Percentiles rank a stretch among this genome's conserved stretches.
Evolutionary conservation across 208 protist genomes (phyloP).

Genomic region (Porcisia hertigi): DNA sequence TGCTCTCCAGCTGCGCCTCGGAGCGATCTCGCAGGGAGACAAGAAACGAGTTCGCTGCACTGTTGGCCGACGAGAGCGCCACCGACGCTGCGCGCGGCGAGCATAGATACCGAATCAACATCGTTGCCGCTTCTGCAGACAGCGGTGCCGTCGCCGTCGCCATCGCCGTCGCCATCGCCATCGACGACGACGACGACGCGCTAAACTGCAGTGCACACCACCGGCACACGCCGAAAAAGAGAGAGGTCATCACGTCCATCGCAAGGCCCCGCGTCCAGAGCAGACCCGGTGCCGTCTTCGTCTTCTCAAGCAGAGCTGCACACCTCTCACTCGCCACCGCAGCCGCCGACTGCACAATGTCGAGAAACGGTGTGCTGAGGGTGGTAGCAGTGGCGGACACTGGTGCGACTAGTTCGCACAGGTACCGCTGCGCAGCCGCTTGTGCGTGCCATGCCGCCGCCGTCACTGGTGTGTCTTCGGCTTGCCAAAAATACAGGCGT

Average conservation of each 20-base stretch:
- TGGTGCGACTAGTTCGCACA: conserved; percentile 26
- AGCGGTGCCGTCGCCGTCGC: background rate
- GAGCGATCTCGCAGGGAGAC: conserved; percentile 3
- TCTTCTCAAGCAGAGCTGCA: background rate
- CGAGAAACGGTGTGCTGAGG: conserved; percentile 29
- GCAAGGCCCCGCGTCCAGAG: background rate
- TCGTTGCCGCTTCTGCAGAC: conserved; percentile 4
- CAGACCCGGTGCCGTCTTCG: background rate
- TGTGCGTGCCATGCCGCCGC: conserved; percentile 45
- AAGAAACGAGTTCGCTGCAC: background rate
- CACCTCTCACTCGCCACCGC: conserved; percentile 28
- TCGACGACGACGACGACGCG: background rate
- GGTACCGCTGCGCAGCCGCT: conserved; percentile 21
- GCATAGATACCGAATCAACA: conserved; percentile 1
- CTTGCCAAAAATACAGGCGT: conserved; percentile 44
- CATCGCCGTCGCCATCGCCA: conserved; percentile 2
- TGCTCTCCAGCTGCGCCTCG: background rate
- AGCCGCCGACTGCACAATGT: conserved; percentile 48
- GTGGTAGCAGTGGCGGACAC: background rate
- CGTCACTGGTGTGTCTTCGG: conserved; percentile 32
- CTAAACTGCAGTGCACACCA: conserved; percentile 36
- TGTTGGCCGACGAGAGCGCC: background rate
- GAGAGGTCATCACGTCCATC: conserved; percentile 41
- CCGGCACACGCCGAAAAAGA: conserved; percentile 53
- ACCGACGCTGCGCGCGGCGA: background rate